phyloP scores from a whole-genome alignment of 768 basidiomycete species.

The Trametes cubensis region DNA sequence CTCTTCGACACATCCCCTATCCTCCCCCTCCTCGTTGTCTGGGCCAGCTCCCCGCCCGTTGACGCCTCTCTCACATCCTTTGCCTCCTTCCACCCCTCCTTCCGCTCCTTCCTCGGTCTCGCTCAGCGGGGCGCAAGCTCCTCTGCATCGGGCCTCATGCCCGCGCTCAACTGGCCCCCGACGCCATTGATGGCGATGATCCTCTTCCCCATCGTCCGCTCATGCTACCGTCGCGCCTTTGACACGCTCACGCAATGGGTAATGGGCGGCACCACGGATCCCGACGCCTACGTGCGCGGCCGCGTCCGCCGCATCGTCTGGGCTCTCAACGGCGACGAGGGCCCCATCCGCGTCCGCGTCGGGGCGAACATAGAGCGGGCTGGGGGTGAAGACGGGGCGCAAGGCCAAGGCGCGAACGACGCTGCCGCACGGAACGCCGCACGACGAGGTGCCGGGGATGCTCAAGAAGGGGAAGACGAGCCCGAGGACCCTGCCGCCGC shows the following conservation, averaged over 20 bases:
- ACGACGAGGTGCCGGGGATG: too few species aligned
- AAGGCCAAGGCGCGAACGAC: slow-evolving; percentile 24
- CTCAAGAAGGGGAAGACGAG: slow-evolving; percentile 24
- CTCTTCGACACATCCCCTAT: slow-evolving; percentile 34
- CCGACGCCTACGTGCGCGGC: background rate
- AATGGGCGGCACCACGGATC: slow-evolving; percentile 23
- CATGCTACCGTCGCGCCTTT: slow-evolving; percentile 30
- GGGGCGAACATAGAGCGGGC: slow-evolving; percentile 25
- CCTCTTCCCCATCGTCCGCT: slow-evolving; percentile 33
- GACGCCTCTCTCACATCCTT: background rate
- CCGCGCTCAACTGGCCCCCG: slow-evolving; percentile 38
- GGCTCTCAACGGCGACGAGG: slow-evolving; percentile 29
- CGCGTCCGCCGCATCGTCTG: slow-evolving; percentile 28
- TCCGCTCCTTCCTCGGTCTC: background rate
- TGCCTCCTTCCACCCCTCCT: slow-evolving; percentile 34
- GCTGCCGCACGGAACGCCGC: slow-evolving; percentile 14
- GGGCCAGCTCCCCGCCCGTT: slow-evolving; percentile 34
- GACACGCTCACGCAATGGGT: slow-evolving; percentile 28
- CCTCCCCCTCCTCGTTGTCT: slow-evolving; percentile 37
- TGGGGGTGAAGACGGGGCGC: background rate
- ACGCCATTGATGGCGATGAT: slow-evolving; percentile 35
- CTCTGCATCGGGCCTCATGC: slow-evolving; percentile 3
- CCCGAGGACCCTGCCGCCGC: slow-evolving; percentile 44
- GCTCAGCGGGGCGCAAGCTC: background rate
- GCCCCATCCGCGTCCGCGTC: slow-evolving; percentile 28